Base-by-base conservation (phyloP, 305 asterid genomes). In the Petunia hybrid region DNA sequence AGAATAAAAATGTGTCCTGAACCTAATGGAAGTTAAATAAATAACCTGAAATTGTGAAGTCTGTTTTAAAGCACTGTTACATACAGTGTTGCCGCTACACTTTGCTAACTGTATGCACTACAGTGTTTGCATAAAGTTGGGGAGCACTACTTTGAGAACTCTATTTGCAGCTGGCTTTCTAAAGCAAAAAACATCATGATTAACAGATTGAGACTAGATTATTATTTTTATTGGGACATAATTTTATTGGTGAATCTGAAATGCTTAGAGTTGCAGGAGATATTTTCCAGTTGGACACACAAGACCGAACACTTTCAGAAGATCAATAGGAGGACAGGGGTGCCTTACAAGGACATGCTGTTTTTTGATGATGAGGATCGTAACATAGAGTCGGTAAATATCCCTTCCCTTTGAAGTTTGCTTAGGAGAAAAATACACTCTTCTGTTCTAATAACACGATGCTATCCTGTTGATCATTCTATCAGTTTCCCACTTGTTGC, bases 351-450 rank as follows among this genome's bases (percentile, higher is more conserved):
- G 67, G 88, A 89, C 36, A 93, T 92, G 95, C 84, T 93, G 64
- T 93, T 93, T 80, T 93, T 92, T 82, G 95, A 93, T 59, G 98
- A 93, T 38, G 95, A 92, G 82, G 87, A 88, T 78, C 90, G 95
- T 77, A 92, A 93, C 76, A 92, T 87, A 43, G 87, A 78, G 51
- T 84, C 92, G 46, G 94, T 91, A 89, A 77, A 74, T n/a, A 40
- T 39, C 16, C 10, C n/a, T 22, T 22, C 31, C 31, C 1, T 48
- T 10, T 53, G 57, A 53, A 10, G 12, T 12, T 46, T 53, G 16
- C 59, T 53, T n/a, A 53, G 5, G 16, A 53, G 12, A 53, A 53
- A 12, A 53, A 13, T 14, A 14, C 8, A 5, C 8, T 5, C 8
- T 4, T 13, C 62, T 6, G 0, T 56, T 22, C n/a, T 22, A 56